Conservation (phyloP, 2,329 filamentous ascomycete genomes). For the Apiospora koreana region DNA sequence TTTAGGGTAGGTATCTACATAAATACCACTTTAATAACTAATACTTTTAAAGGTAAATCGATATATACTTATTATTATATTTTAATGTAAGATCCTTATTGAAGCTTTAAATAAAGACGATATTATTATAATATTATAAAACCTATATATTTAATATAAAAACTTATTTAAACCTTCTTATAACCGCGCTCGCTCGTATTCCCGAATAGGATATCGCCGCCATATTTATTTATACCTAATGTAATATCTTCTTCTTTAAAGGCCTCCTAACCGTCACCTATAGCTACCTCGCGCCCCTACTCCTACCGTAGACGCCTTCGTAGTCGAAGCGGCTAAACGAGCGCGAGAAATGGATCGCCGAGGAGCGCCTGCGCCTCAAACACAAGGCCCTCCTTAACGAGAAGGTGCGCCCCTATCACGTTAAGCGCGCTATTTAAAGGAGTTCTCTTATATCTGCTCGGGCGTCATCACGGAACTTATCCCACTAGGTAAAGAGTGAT, state of each 20-base stretch:
- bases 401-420: conserved; percentile 47
- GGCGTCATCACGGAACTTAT: too few relatives aligned
- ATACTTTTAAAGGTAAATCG: conserved; percentile 50
- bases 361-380: conserved; percentile 51
- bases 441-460: conserved; percentile 60
- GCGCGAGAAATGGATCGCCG: conserved; percentile 55
- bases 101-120: background rate
- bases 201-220: conserved; percentile 50
- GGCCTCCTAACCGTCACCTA: conserved; percentile 54
- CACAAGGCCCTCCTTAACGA: conserved; percentile 47
- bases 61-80: background rate
- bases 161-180: conserved; percentile 41
- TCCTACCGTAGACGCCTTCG: conserved; percentile 52
- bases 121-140: background rate
- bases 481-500: too few relatives aligned
- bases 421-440: conserved; percentile 58
- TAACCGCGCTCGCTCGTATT: conserved; percentile 51
- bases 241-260: conserved; percentile 66
- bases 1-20: conserved; percentile 59
- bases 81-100: background rate
- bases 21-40: conserved; percentile 54
- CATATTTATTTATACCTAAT: conserved; percentile 49
- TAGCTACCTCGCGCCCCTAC: conserved; percentile 48
- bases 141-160: background rate
- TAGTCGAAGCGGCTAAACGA: conserved; percentile 51